A percentile compares a stretch with the other conserved stretches of the same genome.
Conservation (phyloP, 78 protist species). For the Guillardia theta region DNA sequence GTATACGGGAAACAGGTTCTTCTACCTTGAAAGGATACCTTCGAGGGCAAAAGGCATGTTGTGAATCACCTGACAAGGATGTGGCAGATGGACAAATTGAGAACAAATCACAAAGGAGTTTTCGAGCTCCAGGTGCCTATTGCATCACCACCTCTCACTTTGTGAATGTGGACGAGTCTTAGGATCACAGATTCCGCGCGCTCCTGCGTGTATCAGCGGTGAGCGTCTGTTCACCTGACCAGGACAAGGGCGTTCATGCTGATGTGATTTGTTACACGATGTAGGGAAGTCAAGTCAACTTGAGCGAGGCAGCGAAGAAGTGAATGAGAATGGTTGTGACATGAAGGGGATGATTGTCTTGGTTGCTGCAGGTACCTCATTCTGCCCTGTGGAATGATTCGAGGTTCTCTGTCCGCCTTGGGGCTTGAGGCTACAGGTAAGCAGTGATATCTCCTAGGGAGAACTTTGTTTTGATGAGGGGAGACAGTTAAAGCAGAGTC, state of each 20-base stretch:
- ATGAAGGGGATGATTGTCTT: too few species aligned
- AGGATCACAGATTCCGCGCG: background rate
- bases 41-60: too few species aligned
- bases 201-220: background rate
- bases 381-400: background rate
- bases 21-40: too few species aligned
- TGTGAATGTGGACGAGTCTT: too few species aligned
- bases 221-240: too few species aligned
- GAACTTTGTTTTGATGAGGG: background rate
- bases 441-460: background rate
- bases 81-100: background rate
- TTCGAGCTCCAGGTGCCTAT: background rate
- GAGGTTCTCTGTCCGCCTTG: background rate
- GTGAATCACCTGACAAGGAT: too few species aligned
- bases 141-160: background rate
- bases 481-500: too few species aligned
- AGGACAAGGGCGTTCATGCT: background rate
- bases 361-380: background rate
- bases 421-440: background rate
- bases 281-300: too few species aligned
- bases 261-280: too few species aligned
- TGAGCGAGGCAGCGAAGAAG: too few species aligned
- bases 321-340: too few species aligned
- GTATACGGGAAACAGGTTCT: conserved; percentile 13
- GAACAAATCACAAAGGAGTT: conserved; percentile 17